phyloP scores from a whole-genome alignment of 257 asterid genomes.

The Coffea eugenioides region DNA sequence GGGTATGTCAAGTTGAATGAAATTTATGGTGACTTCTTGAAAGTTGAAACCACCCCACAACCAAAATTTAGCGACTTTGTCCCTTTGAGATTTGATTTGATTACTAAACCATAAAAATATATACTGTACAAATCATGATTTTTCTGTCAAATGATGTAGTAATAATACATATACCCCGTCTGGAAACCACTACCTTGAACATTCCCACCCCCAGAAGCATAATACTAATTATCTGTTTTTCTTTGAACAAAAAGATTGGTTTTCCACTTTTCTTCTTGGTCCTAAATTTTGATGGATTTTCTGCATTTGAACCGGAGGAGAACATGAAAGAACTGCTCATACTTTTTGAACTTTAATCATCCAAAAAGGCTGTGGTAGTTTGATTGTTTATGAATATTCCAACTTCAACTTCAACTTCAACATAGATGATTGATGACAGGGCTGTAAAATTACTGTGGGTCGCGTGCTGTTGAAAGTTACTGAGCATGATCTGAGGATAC shows the following conservation, averaged over 20 bases:
- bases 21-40: background rate
- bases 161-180: too few species aligned
- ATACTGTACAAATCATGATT: too few species aligned
- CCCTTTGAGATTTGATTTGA: too few species aligned
- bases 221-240: too few species aligned
- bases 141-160: too few species aligned
- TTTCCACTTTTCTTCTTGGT: too few species aligned
- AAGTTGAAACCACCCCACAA: background rate
- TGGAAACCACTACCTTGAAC: too few species aligned
- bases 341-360: too few species aligned
- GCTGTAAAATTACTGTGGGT: background rate
- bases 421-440: background rate
- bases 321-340: background rate
- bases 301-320: background rate
- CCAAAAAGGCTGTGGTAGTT: too few species aligned
- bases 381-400: background rate
- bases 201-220: too few species aligned
- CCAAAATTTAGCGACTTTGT: background rate
- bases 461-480: background rate
- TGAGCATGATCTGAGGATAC: background rate
- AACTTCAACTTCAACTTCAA: background rate
- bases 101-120: too few species aligned
- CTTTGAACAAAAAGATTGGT: too few species aligned
- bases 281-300: background rate
- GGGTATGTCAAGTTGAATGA: slow-evolving; percentile 3